Conservation (phyloP, 225 moss, liverwort and hornwort genomes). For the Bryum argenteum region DNA sequence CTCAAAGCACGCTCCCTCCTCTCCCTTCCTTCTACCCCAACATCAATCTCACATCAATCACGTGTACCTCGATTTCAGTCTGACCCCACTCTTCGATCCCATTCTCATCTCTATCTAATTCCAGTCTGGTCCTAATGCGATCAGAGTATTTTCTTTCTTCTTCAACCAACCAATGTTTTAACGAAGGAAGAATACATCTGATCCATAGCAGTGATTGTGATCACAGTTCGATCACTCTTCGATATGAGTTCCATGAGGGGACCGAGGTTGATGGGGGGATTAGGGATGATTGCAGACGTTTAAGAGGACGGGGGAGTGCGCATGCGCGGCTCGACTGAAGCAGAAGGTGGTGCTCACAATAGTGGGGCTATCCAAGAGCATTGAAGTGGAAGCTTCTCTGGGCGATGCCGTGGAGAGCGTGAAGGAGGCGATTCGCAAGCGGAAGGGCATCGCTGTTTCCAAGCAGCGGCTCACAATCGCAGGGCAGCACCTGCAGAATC, state of each 20-base stretch:
- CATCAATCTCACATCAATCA: no score
- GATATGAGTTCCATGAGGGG: no score
- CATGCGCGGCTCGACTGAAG: conserved; percentile 19
- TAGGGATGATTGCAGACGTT: conserved; percentile 9
- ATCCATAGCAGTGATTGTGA: no score
- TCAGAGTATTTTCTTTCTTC: no score
- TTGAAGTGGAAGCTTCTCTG: conserved; percentile 28
- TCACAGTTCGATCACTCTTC: no score
- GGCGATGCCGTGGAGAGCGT: conserved; percentile 35
- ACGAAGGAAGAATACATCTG: no score
- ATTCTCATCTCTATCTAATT: no score
- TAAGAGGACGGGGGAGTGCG: conserved; percentile 12
- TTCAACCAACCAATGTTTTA: no score
- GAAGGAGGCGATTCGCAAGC: conserved; percentile 32
- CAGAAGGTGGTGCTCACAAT: conserved; percentile 26
- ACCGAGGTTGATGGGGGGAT: no score
- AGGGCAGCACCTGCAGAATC: conserved; percentile 7
- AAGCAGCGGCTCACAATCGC: conserved; percentile 32
- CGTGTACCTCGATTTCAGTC: no score
- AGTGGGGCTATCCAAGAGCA: conserved; percentile 7
- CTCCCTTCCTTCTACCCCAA: not conserved
- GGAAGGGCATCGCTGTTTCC: conserved; percentile 26
- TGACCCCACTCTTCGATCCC: no score
- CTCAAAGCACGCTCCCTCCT: conserved; percentile 19
- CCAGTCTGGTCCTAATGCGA: no score